A percentile compares a stretch with the other conserved stretches of the same genome.
These are phyloP conservation scores for Colletotrichum tropicale DNA, from an alignment of 2,329 filamentous ascomycete genomes.

Conservation along the genomic window DNA sequence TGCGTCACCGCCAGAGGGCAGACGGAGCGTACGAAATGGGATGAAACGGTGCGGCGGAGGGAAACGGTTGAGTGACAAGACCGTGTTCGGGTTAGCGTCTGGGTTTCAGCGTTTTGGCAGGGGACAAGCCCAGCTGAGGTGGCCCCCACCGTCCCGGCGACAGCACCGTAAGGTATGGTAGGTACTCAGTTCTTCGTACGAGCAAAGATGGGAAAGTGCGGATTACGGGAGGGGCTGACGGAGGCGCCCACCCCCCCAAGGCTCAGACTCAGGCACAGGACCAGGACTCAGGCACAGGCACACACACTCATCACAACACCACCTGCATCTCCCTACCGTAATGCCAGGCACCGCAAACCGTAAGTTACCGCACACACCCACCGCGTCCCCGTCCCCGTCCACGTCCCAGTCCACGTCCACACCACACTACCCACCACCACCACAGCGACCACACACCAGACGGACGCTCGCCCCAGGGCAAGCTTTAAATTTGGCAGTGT, in stretches of 20 bases:
- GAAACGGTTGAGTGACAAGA: no score
- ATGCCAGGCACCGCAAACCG: background rate
- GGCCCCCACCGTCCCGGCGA: background rate
- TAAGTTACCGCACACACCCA: background rate
- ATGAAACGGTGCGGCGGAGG: background rate
- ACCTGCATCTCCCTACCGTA: background rate
- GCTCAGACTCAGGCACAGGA: background rate
- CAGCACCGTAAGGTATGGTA: background rate
- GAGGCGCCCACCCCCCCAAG: background rate
- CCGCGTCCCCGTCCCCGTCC: background rate
- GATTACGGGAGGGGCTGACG: background rate
- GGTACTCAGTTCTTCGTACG: background rate
- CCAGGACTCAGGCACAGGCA: background rate
- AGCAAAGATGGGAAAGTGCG: background rate
- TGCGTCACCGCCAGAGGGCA: slow-evolving; percentile 19
- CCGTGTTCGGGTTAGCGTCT: background rate
- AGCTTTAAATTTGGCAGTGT: slow-evolving; percentile 11
- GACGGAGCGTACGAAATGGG: background rate
- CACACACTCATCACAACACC: background rate
- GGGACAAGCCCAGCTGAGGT: background rate
- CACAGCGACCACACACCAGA: background rate
- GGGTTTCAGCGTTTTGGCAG: background rate
- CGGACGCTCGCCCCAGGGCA: slow-evolving; percentile 4
- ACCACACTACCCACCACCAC: background rate
- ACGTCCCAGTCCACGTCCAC: background rate